Base-by-base conservation (phyloP, 805 yeast genomes). In the Ogataea dorogensis region DNA sequence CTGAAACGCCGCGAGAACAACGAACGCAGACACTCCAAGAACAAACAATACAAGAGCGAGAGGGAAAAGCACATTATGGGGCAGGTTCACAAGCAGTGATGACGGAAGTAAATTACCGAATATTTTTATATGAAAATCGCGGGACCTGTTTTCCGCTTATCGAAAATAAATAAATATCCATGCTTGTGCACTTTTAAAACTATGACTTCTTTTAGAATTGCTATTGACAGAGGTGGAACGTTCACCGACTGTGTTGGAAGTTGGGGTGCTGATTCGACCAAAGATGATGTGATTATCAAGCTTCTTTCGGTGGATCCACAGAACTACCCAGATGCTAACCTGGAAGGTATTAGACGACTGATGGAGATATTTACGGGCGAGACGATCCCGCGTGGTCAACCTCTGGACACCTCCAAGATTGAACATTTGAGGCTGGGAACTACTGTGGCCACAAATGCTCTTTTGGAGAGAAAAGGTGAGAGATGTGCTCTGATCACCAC, bases 381-480 rank as follows among this genome's bases (percentile, higher is more conserved):
- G 5, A 31, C 54, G 7, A 83, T 85, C 33, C 81, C 88, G 3
- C 68, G 85, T 33, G 75, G 75, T 7, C 58, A 59, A 23, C 78
- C 75, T 3, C 59, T 88, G 41, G 86, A 81, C 40, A 70, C 86
- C 1, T 69, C 78, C 3, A 61, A 63, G 3, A 83, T 87, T 24
- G 78, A 76, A 36, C 73, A 80, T 27, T 77, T 88, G 31, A 68
- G 95, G 38, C 81, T 89, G 84, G 97, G 97, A 3, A 88, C 97
- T 4, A 89, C 97, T 0, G 93, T 88, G 8, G 98, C 98, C 2
- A 91, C 98, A 6, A 91, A 91, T 63, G 96, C 98, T 1, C 70
- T 93, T 21, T 68, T 91, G 42, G 98, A 91, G 55, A 72, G 98
- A 44, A 88, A 88, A 54, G 98, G 98, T 33, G 94, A 88, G 39